phyloP scores from a whole-genome alignment of 2,329 filamentous ascomycete species.

The Nigrospora osmanthi region DNA sequence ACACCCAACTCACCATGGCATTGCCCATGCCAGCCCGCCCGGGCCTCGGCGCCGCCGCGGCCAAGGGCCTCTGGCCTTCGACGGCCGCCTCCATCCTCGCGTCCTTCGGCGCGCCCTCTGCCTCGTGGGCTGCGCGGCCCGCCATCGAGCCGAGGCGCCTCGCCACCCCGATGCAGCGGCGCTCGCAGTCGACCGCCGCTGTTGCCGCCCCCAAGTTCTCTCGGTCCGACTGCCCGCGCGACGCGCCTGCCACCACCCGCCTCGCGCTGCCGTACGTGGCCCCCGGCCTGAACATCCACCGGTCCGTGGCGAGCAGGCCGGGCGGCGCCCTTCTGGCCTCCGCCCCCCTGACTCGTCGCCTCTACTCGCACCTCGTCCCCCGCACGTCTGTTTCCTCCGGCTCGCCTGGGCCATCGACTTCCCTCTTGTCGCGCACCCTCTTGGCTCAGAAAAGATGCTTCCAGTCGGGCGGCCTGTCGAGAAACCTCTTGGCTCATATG shows the following conservation, averaged over 20 bases:
- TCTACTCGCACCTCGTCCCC: conserved; percentile 11
- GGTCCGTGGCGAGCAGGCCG: conserved; percentile 21
- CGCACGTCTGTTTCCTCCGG: conserved; percentile 16
- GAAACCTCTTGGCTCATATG: conserved; percentile 68
- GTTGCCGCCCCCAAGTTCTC: conserved; percentile 9
- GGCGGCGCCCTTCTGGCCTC: conserved; percentile 18
- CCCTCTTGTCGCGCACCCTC: background rate
- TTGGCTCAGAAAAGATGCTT: conserved; percentile 14
- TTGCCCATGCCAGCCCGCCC: conserved; percentile 19
- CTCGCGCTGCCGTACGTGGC: conserved; percentile 9
- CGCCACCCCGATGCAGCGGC: conserved; percentile 4
- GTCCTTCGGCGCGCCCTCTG: conserved; percentile 21
- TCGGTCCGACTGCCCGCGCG: conserved; percentile 26
- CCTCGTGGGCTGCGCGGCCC: background rate
- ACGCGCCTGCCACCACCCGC: conserved; percentile 9
- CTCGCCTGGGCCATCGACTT: background rate
- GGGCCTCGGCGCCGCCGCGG: conserved; percentile 33
- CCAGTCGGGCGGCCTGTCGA: conserved; percentile 42
- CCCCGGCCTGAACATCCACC: conserved; percentile 21
- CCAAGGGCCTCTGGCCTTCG: conserved; percentile 36
- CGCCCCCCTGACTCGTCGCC: conserved; percentile 16
- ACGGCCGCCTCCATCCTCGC: conserved; percentile 30
- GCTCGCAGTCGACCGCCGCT: conserved; percentile 2
- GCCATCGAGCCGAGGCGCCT: background rate
- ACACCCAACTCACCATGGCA: conserved; percentile 15